Conservation (phyloP, 2,329 filamentous ascomycete genomes). For the Westerdykella ornata region DNA sequence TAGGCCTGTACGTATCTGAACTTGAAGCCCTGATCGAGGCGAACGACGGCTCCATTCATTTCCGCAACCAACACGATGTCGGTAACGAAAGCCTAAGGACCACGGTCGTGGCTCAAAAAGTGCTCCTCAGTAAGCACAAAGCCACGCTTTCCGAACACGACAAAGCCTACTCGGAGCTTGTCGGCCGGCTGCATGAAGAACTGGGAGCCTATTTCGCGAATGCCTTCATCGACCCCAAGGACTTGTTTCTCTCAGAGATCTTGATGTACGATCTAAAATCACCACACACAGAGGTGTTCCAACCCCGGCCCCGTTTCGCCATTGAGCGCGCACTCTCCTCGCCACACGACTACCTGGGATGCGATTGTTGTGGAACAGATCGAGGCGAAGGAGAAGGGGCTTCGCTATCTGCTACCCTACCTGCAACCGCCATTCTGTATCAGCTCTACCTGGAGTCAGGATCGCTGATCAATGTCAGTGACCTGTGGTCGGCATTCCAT, state of each 20-base stretch:
- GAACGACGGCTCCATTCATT: slow-evolving; percentile 30
- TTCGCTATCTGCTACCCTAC: slow-evolving; percentile 55
- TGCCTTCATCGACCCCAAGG: slow-evolving; percentile 45
- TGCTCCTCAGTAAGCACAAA: slow-evolving; percentile 70
- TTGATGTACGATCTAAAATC: slow-evolving; percentile 68
- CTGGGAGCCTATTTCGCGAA: slow-evolving; percentile 45
- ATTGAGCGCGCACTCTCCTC: slow-evolving; percentile 65
- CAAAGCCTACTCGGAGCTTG: slow-evolving; percentile 59
- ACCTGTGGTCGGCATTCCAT: slow-evolving; percentile 72
- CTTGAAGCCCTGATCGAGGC: slow-evolving; percentile 22
- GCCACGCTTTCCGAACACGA: slow-evolving; percentile 65
- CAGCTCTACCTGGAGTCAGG: slow-evolving; percentile 74
- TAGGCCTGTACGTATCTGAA: slow-evolving; percentile 29
- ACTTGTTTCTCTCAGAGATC: slow-evolving; percentile 60
- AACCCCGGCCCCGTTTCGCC: slow-evolving; percentile 62
- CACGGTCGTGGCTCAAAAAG: slow-evolving; percentile 73
- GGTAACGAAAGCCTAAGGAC: slow-evolving; percentile 64
- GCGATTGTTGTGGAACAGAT: slow-evolving; percentile 55
- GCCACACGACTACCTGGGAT: slow-evolving; percentile 72
- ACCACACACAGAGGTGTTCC: slow-evolving; percentile 67
- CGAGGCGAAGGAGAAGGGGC: slow-evolving; percentile 35
- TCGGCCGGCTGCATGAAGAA: slow-evolving; percentile 51
- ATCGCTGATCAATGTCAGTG: slow-evolving; percentile 67
- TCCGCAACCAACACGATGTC: slow-evolving; percentile 70
- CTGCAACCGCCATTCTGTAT: slow-evolving; percentile 67